Evolutionary conservation across 73 alveolate species (phyloP).

Genomic region (Tetrahymena malaccensis): DNA sequence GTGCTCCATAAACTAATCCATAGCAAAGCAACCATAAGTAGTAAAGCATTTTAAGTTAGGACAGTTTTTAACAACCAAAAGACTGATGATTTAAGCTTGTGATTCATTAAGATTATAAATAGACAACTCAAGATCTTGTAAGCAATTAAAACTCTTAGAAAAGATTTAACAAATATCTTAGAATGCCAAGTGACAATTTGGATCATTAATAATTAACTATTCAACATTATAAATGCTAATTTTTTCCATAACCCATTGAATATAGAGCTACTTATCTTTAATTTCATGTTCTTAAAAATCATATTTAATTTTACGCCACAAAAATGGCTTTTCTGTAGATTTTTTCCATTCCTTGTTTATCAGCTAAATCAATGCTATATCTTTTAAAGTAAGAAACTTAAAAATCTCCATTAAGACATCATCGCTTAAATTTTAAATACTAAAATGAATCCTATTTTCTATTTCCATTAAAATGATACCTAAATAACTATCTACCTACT

Average conservation of each 20-base stretch:
- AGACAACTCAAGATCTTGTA: background rate
- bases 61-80: background rate
- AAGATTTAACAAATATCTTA: background rate
- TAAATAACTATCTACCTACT: background rate
- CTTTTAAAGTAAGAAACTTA: background rate
- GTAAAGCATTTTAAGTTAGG: background rate
- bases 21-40: background rate
- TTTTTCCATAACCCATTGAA: background rate
- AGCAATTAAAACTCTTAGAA: background rate
- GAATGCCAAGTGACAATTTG: background rate
- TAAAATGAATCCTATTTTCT: background rate
- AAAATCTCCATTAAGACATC: background rate
- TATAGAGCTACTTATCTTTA: background rate
- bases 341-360: background rate
- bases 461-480: background rate
- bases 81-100: background rate
- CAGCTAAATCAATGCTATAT: background rate
- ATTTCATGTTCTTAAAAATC: background rate
- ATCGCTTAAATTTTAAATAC: background rate
- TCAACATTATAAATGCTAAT: background rate
- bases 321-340: background rate
- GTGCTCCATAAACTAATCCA: background rate
- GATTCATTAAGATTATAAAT: background rate
- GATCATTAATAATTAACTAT: background rate
- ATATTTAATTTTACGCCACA: background rate